Evolutionary conservation across 2,329 filamentous ascomycete species (phyloP), one percentile per base, ranked within the genome.

Genomic region (Fusarium xyrophilum): DNA sequence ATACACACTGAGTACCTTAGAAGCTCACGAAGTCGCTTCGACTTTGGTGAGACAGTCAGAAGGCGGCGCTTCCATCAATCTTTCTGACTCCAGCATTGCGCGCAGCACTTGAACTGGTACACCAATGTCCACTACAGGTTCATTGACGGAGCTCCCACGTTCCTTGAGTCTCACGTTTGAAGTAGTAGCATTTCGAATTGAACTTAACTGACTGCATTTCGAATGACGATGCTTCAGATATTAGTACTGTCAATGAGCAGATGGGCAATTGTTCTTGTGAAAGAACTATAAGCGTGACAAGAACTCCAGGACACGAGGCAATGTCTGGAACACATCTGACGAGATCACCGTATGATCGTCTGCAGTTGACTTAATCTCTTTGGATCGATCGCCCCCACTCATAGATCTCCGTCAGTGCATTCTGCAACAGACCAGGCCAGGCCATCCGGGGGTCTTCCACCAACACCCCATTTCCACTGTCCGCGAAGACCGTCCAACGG

Each of bases 341-440:
- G 8, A 9, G 11, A 6, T 7, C 4, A 19, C 3, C 6, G 4
- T 14, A 1, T 7, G 10, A 1, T 7, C 1, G 8, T 2, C 6
- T 5, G 6, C 1, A 9, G 11, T 21, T 4, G 3, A 2, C 5
- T 21, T 2, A 5, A 0, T 2, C 8, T 7, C 7, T 14, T 48
- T 6, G 19, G 19, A 0, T 7, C 13, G 11, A 14, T 4, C 2
- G 1, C 6, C 13, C 13, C 28, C 8, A 23, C 44, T 14, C 7
- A 5, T 23, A 28, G 0, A 33, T 14, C 6, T 23, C n/a, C 21
- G 10, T 23, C 15, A 23, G 28, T 14, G 21, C n/a, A 30, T 17
- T 14, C n/a, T 30, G 5, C 9, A 14, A n/a, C 9, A 23, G 11
- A 6, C 9, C 17, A 44, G 19, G 9, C 25, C 17, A 44, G 19